Evolutionary conservation across 495 filamentous ascomycete genomes (phyloP).

Genomic region (Clavariopsis aquatica): DNA sequence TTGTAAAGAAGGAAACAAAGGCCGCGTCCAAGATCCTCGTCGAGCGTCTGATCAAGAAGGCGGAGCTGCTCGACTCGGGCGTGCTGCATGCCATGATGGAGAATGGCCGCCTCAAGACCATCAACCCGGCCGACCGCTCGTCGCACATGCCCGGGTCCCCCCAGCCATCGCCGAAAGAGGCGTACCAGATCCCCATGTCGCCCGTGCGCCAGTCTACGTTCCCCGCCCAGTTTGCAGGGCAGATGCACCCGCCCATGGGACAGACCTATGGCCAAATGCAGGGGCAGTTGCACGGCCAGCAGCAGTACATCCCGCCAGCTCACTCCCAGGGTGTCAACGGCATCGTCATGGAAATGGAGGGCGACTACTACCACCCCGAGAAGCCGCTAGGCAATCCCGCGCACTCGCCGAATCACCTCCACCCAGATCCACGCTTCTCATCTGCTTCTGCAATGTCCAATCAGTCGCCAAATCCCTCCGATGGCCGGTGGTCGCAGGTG

Average conservation of each 20-base stretch:
- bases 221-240: not conserved
- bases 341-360: conserved; percentile 39
- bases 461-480: conserved; percentile 23
- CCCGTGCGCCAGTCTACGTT: conserved; percentile 12
- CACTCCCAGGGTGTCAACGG: conserved; percentile 8
- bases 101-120: conserved; percentile 43
- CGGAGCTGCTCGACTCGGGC: conserved; percentile 44
- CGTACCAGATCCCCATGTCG: conserved; percentile 30
- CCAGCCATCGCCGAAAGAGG: conserved; percentile 18
- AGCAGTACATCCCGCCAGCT: conserved; percentile 11
- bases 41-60: conserved; percentile 43
- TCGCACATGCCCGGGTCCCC: conserved; percentile 8
- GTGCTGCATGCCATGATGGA: conserved; percentile 46
- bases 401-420: conserved; percentile 24
- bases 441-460: conserved; percentile 19
- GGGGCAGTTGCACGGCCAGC: conserved; percentile 15
- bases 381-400: not conserved
- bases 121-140: conserved; percentile 38
- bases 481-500: conserved; percentile 27
- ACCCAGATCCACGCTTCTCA: conserved; percentile 23
- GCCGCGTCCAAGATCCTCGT: conserved; percentile 42
- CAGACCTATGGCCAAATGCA: not conserved
- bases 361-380: conserved; percentile 35
- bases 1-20: conserved; percentile 45
- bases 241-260: not conserved